Evolutionary conservation across 2,329 filamentous ascomycete species (phyloP).

Genomic region (Penicillium sp.): DNA sequence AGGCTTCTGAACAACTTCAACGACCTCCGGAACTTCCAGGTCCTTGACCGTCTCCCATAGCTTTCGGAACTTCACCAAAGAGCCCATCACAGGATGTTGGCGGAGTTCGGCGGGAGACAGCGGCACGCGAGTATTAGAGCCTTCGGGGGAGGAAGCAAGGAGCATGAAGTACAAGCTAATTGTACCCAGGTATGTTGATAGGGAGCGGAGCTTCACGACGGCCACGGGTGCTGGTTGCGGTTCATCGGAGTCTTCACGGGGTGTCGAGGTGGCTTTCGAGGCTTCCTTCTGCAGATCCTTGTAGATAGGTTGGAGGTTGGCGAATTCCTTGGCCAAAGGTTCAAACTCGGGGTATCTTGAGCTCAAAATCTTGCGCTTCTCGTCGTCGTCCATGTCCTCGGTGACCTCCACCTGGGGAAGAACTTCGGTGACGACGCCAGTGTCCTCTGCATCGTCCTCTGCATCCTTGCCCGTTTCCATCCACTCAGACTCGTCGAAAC

Average conservation of each 20-base stretch:
- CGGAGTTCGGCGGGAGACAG: conserved; percentile 77
- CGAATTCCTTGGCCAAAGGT: conserved; percentile 76
- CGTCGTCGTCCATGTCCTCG: conserved; percentile 73
- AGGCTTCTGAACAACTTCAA: conserved; percentile 24
- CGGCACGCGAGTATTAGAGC: conserved; percentile 57
- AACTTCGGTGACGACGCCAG: conserved; percentile 77
- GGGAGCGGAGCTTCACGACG: conserved; percentile 73
- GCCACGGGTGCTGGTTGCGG: conserved; percentile 54
- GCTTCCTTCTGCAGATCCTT: conserved; percentile 63
- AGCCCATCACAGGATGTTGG: conserved; percentile 89
- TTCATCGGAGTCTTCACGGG: conserved; percentile 36
- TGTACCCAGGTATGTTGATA: conserved; percentile 82
- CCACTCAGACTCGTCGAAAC: conserved; percentile 91
- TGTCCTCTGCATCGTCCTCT: conserved; percentile 49
- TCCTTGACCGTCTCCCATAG: conserved; percentile 76
- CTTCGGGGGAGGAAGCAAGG: conserved; percentile 73
- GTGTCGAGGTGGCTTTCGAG: conserved; percentile 54
- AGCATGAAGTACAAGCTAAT: conserved; percentile 94
- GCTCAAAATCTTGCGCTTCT: conserved; percentile 73
- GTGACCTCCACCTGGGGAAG: conserved; percentile 81
- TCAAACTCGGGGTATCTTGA: conserved; percentile 91
- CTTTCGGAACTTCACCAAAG: conserved; percentile 74
- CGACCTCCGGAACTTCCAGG: conserved; percentile 56
- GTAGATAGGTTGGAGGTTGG: conserved; percentile 65
- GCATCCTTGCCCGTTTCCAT: conserved; percentile 54